A percentile compares a stretch with the other conserved stretches of the same genome.
phyloP scores from a whole-genome alignment of 495 filamentous ascomycete species.

The Aspergillus hancockii region DNA sequence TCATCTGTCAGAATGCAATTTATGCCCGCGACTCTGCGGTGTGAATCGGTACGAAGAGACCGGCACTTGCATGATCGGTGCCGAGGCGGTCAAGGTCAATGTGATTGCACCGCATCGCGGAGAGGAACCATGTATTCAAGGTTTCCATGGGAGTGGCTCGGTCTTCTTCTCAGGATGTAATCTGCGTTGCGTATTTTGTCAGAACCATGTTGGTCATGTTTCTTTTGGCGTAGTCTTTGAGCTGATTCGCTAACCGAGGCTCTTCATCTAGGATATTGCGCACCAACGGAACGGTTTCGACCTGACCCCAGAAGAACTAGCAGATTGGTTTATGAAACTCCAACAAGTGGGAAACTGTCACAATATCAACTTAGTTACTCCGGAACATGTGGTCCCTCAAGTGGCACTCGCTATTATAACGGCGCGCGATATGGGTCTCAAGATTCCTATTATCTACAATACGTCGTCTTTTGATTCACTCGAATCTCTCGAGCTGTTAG shows the following conservation, averaged over 20 bases:
- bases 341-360: conserved; percentile 67
- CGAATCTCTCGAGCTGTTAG: conserved; percentile 63
- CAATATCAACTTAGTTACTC: conserved; percentile 79
- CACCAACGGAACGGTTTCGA: conserved; percentile 73
- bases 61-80: conserved; percentile 73
- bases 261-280: conserved; percentile 58
- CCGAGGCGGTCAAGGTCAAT: conserved; percentile 69
- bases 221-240: background rate
- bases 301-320: conserved; percentile 74
- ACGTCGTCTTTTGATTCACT: conserved; percentile 74
- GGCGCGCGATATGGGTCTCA: conserved; percentile 64
- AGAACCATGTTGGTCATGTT: conserved; percentile 57
- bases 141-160: conserved; percentile 69
- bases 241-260: background rate
- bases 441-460: conserved; percentile 74
- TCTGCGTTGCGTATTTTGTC: conserved; percentile 77
- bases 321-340: conserved; percentile 74
- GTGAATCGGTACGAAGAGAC: conserved; percentile 73
- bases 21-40: conserved; percentile 71
- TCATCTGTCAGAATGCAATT: conserved; percentile 71
- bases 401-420: conserved; percentile 70
- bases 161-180: conserved; percentile 80
- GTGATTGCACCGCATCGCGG: conserved; percentile 65
- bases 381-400: conserved; percentile 78
- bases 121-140: conserved; percentile 74